Conservation (phyloP, 371 early-diverging fungal species). For the Mucor lusitanicus region DNA sequence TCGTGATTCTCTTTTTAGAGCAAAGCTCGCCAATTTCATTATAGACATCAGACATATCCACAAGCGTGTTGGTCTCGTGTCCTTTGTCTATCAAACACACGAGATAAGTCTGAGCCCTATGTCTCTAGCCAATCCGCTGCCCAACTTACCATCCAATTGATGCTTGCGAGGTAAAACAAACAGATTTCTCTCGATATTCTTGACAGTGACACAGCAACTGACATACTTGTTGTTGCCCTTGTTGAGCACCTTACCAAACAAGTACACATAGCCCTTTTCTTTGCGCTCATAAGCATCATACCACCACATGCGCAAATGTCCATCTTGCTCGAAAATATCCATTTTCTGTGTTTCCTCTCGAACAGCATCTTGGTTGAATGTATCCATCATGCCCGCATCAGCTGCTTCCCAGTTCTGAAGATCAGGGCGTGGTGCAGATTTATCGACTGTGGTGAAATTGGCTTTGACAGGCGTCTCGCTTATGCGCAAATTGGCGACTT, state of each 20-base stretch:
- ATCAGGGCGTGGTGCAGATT: slow-evolving; percentile 9
- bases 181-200: slow-evolving; percentile 83
- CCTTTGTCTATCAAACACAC: slow-evolving; percentile 36
- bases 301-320: slow-evolving; percentile 82
- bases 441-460: slow-evolving; percentile 4
- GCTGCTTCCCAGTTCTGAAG: slow-evolving; percentile 35
- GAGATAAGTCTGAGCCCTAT: neutral
- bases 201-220: slow-evolving; percentile 85
- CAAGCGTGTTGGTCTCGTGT: slow-evolving; percentile 59
- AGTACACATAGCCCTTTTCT: slow-evolving; percentile 77
- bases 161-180: slow-evolving; percentile 82
- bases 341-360: slow-evolving; percentile 21
- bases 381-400: slow-evolving; percentile 21
- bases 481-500: slow-evolving; percentile 13
- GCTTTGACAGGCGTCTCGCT: neutral
- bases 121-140: neutral
- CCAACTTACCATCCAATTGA: slow-evolving; percentile 50
- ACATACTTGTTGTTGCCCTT: slow-evolving; percentile 53
- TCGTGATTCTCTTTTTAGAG: slow-evolving; percentile 55
- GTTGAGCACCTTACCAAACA: slow-evolving; percentile 86
- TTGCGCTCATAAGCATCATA: slow-evolving; percentile 88
- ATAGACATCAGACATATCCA: slow-evolving; percentile 70
- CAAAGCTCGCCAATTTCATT: slow-evolving; percentile 72
- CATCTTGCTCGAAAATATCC: slow-evolving; percentile 62
- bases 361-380: slow-evolving; percentile 18